phyloP scores from a whole-genome alignment of 345 rosid genomes.

The Raphanus sativus region DNA sequence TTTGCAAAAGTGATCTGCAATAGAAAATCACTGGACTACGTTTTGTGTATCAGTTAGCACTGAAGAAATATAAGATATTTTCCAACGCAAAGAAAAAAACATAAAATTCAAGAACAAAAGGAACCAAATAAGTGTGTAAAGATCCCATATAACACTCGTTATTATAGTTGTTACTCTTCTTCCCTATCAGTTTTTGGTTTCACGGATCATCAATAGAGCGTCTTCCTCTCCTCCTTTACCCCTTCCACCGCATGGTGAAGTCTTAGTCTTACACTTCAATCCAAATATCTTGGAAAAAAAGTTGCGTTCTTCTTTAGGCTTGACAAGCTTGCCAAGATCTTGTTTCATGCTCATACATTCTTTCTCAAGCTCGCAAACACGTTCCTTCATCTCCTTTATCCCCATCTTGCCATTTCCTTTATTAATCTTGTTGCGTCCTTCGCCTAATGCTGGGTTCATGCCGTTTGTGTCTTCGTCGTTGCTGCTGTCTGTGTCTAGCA shows the following conservation, averaged over 20 bases:
- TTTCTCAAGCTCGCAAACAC: constrained; percentile 74
- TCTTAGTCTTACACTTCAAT: constrained; percentile 44
- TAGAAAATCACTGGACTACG: background rate
- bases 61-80: background rate
- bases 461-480: constrained; percentile 47
- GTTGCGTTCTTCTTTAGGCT: constrained; percentile 65
- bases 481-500: constrained; percentile 60
- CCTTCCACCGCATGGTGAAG: constrained; percentile 17
- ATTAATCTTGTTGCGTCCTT: constrained; percentile 39
- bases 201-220: constrained; percentile 7
- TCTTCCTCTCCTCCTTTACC: constrained; percentile 17
- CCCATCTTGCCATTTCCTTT: constrained; percentile 33
- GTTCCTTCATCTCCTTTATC: constrained; percentile 57
- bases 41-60: background rate
- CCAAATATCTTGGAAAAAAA: constrained; percentile 54
- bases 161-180: constrained; percentile 16
- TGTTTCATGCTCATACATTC: constrained; percentile 77
- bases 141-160: background rate
- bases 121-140: constrained; percentile 12
- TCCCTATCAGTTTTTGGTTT: constrained; percentile 25
- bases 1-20: too few species aligned
- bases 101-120: constrained; percentile 11
- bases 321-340: constrained; percentile 67
- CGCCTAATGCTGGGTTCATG: constrained; percentile 41
- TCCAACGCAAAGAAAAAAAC: constrained; percentile 9